Conservation (phyloP, 2,329 filamentous ascomycete genomes). For the Sporothrix protearum region DNA sequence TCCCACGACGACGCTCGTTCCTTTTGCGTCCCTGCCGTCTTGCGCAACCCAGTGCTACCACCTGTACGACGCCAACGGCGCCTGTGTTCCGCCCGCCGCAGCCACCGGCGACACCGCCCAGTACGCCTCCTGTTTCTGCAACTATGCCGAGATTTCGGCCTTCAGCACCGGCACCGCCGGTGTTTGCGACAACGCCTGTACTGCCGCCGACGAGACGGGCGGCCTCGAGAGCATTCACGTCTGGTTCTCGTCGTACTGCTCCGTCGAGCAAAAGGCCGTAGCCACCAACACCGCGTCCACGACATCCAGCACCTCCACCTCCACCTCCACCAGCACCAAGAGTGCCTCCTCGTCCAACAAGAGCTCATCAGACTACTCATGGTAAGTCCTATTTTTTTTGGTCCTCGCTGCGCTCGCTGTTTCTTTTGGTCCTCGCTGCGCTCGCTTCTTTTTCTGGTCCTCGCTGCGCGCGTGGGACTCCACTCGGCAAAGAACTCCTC, state of each 20-base stretch:
- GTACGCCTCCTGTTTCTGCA: constrained; percentile 72
- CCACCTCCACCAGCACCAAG: not conserved
- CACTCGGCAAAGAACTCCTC: too few relatives aligned
- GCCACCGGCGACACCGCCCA: constrained; percentile 47
- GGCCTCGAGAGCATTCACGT: constrained; percentile 57
- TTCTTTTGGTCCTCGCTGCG: not conserved
- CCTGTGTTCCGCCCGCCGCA: constrained; percentile 61
- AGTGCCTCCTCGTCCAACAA: constrained; percentile 4
- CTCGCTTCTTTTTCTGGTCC: not conserved
- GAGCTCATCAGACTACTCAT: constrained; percentile 14
- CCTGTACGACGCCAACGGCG: constrained; percentile 67
- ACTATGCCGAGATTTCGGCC: constrained; percentile 54
- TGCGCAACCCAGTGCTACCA: constrained; percentile 59
- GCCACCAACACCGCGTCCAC: constrained; percentile 34
- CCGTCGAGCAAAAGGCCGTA: constrained; percentile 42
- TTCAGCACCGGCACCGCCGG: constrained; percentile 56
- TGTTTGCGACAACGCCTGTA: constrained; percentile 61
- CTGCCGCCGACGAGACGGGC: constrained; percentile 42
- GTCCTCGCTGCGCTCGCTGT: not conserved
- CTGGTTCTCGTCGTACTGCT: constrained; percentile 70
- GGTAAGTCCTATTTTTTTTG: constrained; percentile 21
- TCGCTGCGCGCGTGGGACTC: too few relatives aligned
- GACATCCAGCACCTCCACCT: not conserved
- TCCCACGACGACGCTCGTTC: constrained; percentile 50
- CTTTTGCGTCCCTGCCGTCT: constrained; percentile 56